A percentile compares a stretch with the other conserved stretches of the same genome.
Conservation (phyloP, 1,284 basidiomycete genomes). For the Cryptococcus depauperatus region DNA sequence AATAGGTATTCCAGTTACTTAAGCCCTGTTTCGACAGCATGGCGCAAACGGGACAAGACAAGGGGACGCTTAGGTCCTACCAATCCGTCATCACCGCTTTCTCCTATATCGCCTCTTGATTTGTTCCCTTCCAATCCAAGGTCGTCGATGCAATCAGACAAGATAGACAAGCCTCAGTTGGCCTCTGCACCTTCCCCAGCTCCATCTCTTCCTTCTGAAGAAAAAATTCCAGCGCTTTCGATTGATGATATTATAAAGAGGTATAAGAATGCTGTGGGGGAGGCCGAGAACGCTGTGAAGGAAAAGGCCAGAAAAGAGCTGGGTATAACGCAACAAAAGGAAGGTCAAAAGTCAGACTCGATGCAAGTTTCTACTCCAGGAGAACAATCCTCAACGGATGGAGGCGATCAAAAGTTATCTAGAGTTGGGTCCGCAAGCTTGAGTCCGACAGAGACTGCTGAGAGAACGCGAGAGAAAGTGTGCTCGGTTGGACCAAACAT, state of each 20-base stretch:
- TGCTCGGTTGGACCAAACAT: too few species aligned
- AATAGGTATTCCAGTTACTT: not conserved
- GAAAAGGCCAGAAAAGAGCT: slow-evolving; percentile 24
- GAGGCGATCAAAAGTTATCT: too few species aligned
- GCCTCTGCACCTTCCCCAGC: not conserved
- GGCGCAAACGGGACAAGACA: not conserved
- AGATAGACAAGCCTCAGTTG: not conserved
- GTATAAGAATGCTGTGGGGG: slow-evolving; percentile 33
- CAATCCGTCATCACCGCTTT: not conserved
- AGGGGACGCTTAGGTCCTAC: not conserved
- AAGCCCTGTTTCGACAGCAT: not conserved
- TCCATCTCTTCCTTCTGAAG: not conserved
- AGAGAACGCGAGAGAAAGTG: too few species aligned
- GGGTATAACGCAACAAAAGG: slow-evolving; percentile 2
- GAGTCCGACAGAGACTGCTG: too few species aligned
- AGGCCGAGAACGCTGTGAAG: slow-evolving; percentile 19
- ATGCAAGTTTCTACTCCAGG: too few species aligned
- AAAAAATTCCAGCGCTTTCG: slow-evolving; percentile 19
- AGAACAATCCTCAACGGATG: too few species aligned
- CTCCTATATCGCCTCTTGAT: not conserved
- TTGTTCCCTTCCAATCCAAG: not conserved
- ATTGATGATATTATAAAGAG: slow-evolving; percentile 46
- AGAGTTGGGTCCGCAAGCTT: too few species aligned
- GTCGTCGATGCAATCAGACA: not conserved
- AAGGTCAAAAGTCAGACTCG: not conserved